These are phyloP conservation scores for Phytopythium chamaehyphon DNA, from an alignment of 352 stramenopile genomes.

Conservation along the genomic window DNA sequence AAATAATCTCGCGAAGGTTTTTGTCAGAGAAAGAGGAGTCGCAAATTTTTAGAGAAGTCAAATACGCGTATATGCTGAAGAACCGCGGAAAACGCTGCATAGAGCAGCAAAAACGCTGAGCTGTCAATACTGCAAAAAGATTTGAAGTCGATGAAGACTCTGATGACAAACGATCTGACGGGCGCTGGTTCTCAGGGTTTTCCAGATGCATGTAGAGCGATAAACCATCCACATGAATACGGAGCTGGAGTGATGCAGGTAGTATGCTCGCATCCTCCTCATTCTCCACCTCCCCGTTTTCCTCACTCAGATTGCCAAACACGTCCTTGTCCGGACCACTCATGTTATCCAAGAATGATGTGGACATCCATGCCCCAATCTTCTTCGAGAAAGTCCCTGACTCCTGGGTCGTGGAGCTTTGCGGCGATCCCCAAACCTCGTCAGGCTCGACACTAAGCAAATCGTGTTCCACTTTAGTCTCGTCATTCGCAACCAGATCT, in stretches of 20 bases:
- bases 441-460: not conserved
- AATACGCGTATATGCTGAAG: slow-evolving; percentile 65
- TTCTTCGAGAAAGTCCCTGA: slow-evolving; percentile 39
- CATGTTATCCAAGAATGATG: slow-evolving; percentile 50
- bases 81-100: slow-evolving; percentile 69
- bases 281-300: slow-evolving; percentile 14
- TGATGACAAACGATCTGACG: too few relatives aligned
- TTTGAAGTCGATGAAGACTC: slow-evolving; percentile 32
- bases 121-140: slow-evolving; percentile 39
- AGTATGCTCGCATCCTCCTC: slow-evolving; percentile 24
- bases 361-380: slow-evolving; percentile 50
- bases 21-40: slow-evolving; percentile 59
- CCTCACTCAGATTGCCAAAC: slow-evolving; percentile 3
- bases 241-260: slow-evolving; percentile 59
- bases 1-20: slow-evolving; percentile 64
- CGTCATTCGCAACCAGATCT: not conserved
- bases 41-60: slow-evolving; percentile 69
- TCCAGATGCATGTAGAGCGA: slow-evolving; percentile 62
- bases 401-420: slow-evolving; percentile 14
- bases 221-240: slow-evolving; percentile 66
- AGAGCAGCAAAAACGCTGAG: slow-evolving; percentile 68
- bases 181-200: slow-evolving; percentile 4
- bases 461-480: slow-evolving; percentile 1
- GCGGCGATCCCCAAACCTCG: slow-evolving; percentile 7
- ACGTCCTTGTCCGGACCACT: slow-evolving; percentile 15